Evolutionary conservation across 2,329 filamentous ascomycete genomes (phyloP), one percentile per base, ranked within the genome.

Genomic region (Didymella exigua): DNA sequence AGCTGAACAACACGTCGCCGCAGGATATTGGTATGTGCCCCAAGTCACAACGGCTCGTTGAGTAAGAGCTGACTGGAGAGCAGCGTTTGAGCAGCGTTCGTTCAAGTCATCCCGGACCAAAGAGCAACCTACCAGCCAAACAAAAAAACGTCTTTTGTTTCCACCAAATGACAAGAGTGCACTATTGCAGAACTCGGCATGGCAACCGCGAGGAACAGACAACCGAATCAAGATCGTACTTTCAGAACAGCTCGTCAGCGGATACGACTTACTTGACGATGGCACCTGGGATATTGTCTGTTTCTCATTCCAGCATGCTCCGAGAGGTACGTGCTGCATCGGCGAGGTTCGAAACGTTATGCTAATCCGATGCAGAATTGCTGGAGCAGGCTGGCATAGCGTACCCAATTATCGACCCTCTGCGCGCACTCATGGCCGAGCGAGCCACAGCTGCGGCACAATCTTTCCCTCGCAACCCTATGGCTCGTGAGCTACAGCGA

Each of bases 221-320:
- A 90, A 91, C 6, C 85, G 90, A 7, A 88, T 96, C 76, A 91
- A 89, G 69, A 74, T 96, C 23, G 74, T 92, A 49, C 83, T 96
- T 54, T 86, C 89, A 24, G 72, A 75, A 42, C 90, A 93, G 69
- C 87, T 89, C 0, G 86, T 91, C 54, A 60, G 65, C 33, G 69
- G 43, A 19, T 33, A 48, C 2, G 43, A 27, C 23, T 23, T 65
- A 7, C 21, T 63, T 1, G 61, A 68, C 8, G 85, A 89, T 60
- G 86, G 90, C 34, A 78, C 89, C 58, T 89, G 88, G 68, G 90
- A 93, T 65, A 75, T 91, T 38, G 84, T 92, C 21, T 84, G 84
- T 13, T 95, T 96, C 73, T 88, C 91, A 1, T 96, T 96, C 66
- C 90, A 95, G 68, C 90, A 95, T 78, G 91, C 89, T 29, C 91